Conservation (phyloP, 176 grass and related monocot species). For the Avena sativa region DNA sequence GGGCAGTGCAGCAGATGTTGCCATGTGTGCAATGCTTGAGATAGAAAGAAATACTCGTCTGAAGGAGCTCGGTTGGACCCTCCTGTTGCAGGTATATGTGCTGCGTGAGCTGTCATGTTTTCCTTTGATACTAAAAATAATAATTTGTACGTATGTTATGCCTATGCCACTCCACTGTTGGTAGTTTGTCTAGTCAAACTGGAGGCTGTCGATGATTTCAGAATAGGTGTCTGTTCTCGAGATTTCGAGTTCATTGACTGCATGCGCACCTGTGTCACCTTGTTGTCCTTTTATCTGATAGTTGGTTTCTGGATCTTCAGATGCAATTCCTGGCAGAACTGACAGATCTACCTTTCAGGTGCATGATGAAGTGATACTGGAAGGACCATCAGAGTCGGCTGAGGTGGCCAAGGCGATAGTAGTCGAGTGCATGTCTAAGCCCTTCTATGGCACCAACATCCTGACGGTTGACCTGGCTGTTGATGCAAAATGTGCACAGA, state of each 20-base stretch:
- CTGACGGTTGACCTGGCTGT: constrained; percentile 86
- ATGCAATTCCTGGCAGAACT: constrained; percentile 26
- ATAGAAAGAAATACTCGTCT: constrained; percentile 76
- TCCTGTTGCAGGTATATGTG: constrained; percentile 83
- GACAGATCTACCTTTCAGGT: constrained; percentile 62
- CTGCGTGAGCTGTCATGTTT: neutral
- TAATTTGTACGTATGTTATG: neutral
- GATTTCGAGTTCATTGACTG: neutral
- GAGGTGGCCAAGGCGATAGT: constrained; percentile 89
- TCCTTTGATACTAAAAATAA: neutral
- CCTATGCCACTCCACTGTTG: neutral
- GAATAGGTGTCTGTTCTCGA: neutral
- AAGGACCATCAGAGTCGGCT: constrained; percentile 90
- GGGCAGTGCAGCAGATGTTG: constrained; percentile 99
- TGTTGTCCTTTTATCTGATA: neutral
- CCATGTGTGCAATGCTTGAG: constrained; percentile 99
- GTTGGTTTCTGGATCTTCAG: neutral
- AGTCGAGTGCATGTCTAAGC: constrained; percentile 94
- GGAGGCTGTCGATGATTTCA: neutral
- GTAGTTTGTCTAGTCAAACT: neutral
- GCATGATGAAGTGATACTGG: constrained; percentile 98
- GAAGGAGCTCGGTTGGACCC: constrained; percentile 87
- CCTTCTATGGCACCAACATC: constrained; percentile 78
- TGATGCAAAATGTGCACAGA: constrained; percentile 93
- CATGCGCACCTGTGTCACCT: neutral